Evolutionary conservation across 345 rosid species (phyloP).

Genomic region (Crucihimalaya himalaica): DNA sequence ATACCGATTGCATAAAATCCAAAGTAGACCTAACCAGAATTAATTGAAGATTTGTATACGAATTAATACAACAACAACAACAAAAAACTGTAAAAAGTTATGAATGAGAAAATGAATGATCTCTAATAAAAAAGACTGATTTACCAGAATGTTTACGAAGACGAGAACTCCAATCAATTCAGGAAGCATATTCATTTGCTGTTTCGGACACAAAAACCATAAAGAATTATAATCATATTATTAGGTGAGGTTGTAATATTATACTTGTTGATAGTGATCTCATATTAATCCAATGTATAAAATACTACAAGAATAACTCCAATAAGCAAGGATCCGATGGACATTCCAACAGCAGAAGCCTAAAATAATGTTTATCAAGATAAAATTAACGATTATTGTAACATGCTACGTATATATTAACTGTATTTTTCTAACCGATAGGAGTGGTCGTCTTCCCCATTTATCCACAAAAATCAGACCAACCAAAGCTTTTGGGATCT

Average conservation of each 20-base stretch:
- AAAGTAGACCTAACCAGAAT: slow-evolving; percentile 27
- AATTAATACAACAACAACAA: background rate
- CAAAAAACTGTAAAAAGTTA: background rate
- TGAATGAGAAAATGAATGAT: background rate
- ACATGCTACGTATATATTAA: background rate
- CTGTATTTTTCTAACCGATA: slow-evolving; percentile 43
- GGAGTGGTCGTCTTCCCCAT: slow-evolving; percentile 57
- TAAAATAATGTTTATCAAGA: slow-evolving; percentile 18
- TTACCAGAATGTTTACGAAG: slow-evolving; percentile 31
- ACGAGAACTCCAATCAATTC: slow-evolving; percentile 25
- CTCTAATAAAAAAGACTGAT: background rate
- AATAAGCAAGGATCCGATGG: slow-evolving; percentile 39
- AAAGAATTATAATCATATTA: background rate
- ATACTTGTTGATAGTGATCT: background rate
- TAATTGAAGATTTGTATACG: background rate
- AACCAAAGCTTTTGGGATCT: slow-evolving; percentile 43
- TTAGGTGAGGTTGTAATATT: background rate
- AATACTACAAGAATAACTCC: slow-evolving; percentile 34
- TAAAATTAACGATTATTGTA: background rate
- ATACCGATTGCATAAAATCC: slow-evolving; percentile 41
- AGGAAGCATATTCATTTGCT: slow-evolving; percentile 28
- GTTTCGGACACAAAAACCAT: background rate
- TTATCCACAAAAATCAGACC: slow-evolving; percentile 49
- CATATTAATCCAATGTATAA: background rate
- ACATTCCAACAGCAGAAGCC: slow-evolving; percentile 55